A percentile compares a stretch with the other conserved stretches of the same genome.
phyloP scores from a whole-genome alignment of 2,329 filamentous ascomycete genomes.

The Colletotrichum brevisporum region DNA sequence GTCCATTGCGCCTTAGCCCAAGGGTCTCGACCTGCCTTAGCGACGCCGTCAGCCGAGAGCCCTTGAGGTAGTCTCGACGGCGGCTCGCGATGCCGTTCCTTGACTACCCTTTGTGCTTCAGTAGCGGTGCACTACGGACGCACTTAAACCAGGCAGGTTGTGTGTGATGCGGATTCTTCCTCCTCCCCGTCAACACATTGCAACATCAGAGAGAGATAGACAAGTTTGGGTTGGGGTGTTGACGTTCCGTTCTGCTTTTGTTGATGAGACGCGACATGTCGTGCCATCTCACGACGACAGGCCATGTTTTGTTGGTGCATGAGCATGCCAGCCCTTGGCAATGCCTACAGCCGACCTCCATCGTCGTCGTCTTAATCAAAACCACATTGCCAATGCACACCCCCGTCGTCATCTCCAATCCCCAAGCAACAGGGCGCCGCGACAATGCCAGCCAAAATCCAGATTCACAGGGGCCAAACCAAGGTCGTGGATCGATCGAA shows the following conservation, averaged over 20 bases:
- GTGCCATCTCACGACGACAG: neutral
- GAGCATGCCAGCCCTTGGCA: conserved; percentile 12
- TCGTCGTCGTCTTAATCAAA: neutral
- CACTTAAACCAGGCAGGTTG: neutral
- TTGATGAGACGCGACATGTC: neutral
- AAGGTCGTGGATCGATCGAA: conserved; percentile 27
- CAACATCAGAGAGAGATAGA: too few species aligned
- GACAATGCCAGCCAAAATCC: neutral
- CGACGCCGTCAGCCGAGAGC: conserved; percentile 7
- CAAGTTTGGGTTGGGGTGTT: neutral
- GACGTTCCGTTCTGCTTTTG: neutral
- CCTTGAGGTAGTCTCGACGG: neutral
- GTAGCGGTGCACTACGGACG: neutral
- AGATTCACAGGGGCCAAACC: conserved; percentile 12
- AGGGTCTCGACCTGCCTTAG: conserved; percentile 12
- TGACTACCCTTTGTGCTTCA: neutral
- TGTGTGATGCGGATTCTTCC: neutral
- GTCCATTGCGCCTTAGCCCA: neutral
- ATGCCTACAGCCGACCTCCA: neutral
- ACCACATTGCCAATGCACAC: neutral
- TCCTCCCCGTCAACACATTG: neutral
- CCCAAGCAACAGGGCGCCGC: too few species aligned
- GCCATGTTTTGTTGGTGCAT: neutral
- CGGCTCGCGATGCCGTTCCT: neutral
- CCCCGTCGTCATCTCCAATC: conserved; percentile 15